Base-by-base conservation (phyloP, 495 filamentous ascomycete species). In the Chaetomium cochliodes region DNA sequence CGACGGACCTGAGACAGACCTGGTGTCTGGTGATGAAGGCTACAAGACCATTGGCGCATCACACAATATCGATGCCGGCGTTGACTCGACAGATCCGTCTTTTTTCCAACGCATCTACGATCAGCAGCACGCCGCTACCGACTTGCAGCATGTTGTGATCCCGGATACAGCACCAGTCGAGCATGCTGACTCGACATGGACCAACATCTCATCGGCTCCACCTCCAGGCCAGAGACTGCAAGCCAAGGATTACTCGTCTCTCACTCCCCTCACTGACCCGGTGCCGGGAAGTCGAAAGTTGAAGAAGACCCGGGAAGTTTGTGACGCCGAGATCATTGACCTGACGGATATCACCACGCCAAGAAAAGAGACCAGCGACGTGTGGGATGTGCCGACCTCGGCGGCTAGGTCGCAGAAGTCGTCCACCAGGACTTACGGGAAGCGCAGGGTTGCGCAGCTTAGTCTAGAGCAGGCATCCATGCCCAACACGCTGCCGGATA, bases 81-180 rank as follows among this genome's bases (percentile, higher is more conserved):
- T 64, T 25, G 60, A 61, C 26, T 73, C 70, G 46, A 74, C 72
- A 0, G 71, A 74, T n/a, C 60, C 67, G n/a, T 67, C 65, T 8
- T 69, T 72, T 33, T 73, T 74, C 46, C 63, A 70, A 51, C 70
- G 67, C 44, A 55, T 74, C 25, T 71, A 73, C 41, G 65, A 74
- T 5, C 62, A 68, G 33, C 70, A 73, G 46, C 49, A 66, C 18
- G 68, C 66, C 30, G 58, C 46, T 18, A 57, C 39, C 22, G 63
- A 37, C 12, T 0, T 6, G 13, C 47, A 46, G 25, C 23, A 52
- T 22, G 25, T 53, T 22, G 25, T 53, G 15, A 42, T 65, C 25
- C 56, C 63, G 0, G 63, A 65, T 46, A 65, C 63, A 13, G 47
- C 39, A 26, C 63, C 57, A 13, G 9, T 11, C 0, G 46, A 6